Conservation (phyloP, 1,284 basidiomycete species). For the Cutaneotrichosporon cutaneum region DNA sequence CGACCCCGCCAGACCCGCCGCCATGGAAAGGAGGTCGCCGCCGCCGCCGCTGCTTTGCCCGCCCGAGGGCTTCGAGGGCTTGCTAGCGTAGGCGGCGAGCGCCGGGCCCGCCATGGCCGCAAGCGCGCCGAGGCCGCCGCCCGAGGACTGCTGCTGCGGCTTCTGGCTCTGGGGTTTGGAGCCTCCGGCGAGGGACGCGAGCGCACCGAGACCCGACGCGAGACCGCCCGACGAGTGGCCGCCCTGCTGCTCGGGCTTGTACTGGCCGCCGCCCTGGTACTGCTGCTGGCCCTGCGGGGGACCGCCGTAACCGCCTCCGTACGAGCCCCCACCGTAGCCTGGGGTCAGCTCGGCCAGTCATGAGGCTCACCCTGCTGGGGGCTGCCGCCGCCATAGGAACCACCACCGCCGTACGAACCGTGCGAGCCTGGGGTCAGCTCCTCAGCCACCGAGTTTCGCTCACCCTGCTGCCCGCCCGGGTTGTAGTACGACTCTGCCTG, state of each 20-base stretch:
- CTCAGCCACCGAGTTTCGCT: no score
- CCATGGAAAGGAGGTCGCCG: no score
- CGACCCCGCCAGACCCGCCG: no score
- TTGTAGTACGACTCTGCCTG: background rate
- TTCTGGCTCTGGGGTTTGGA: background rate
- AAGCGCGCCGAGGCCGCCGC: background rate
- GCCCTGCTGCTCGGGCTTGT: no score
- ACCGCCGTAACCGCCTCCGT: background rate
- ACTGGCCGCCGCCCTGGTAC: background rate
- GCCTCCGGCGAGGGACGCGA: background rate
- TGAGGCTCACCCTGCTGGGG: background rate
- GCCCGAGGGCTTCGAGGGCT: background rate
- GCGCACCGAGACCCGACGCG: background rate
- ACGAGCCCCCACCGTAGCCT: no score
- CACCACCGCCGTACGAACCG: no score
- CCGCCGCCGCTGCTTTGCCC: background rate
- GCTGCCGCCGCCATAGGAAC: no score
- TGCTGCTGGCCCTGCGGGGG: background rate
- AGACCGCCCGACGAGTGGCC: background rate
- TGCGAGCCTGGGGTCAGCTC: no score
- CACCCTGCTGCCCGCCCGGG: background rate
- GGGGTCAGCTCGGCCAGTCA: no score
- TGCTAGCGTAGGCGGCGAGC: background rate
- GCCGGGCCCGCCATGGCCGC: background rate
- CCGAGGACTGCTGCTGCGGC: background rate